A percentile compares a stretch with the other conserved stretches of the same genome.
Evolutionary conservation across 352 stramenopile genomes (phyloP).

Genomic region (Phytophthora brassicae): DNA sequence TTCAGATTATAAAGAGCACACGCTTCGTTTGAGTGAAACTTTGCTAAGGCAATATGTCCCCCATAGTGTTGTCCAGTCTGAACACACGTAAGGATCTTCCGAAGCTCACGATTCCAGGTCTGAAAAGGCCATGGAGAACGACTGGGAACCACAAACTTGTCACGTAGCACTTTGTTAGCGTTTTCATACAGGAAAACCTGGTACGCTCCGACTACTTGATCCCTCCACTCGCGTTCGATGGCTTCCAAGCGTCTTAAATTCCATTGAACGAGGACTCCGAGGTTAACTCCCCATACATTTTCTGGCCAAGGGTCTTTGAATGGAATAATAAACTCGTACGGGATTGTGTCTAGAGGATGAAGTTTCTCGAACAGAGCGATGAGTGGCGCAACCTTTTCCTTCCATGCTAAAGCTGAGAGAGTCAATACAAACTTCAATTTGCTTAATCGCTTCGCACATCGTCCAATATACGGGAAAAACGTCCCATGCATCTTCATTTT

Average conservation of each 20-base stretch:
- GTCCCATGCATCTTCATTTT: constrained; percentile 25
- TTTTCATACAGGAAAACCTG: constrained; percentile 32
- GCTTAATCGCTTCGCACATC: constrained; percentile 17
- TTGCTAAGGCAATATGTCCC: constrained; percentile 21
- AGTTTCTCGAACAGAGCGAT: constrained; percentile 25
- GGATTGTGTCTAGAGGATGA: constrained; percentile 21
- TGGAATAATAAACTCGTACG: constrained; percentile 21
- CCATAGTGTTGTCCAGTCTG: constrained; percentile 26
- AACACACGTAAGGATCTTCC: constrained; percentile 21
- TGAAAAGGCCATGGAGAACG: constrained; percentile 29
- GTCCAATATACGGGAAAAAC: constrained; percentile 25
- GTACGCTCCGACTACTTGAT: constrained; percentile 24
- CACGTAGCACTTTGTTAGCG: constrained; percentile 21
- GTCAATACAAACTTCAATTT: constrained; percentile 17
- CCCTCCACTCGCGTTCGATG: constrained; percentile 29
- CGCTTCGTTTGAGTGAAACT: constrained; percentile 9
- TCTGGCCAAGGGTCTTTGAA: constrained; percentile 27
- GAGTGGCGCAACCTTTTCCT: constrained; percentile 27
- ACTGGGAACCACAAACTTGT: constrained; percentile 31
- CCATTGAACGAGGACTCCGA: constrained; percentile 28
- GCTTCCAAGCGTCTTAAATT: constrained; percentile 21
- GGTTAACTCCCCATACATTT: constrained; percentile 27
- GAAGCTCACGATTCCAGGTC: constrained; percentile 25
- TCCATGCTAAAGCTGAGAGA: constrained; percentile 24
- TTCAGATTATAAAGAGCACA: constrained; percentile 2